Conservation (phyloP, 306 rosid species). For the Vicia sativa region DNA sequence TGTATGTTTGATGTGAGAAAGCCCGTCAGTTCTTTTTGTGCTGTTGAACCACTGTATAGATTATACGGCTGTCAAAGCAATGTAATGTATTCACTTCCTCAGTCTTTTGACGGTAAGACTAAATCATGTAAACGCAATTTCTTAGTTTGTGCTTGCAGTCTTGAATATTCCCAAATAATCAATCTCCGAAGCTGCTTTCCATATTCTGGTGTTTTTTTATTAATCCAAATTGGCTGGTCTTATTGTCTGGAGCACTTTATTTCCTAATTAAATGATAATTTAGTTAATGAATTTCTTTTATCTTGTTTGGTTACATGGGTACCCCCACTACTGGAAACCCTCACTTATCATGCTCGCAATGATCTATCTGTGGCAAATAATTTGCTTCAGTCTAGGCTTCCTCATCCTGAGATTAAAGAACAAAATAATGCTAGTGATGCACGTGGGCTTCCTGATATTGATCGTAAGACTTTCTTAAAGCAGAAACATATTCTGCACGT, state of each 20-base stretch:
- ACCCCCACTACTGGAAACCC: slow-evolving; percentile 97
- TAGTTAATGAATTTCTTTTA: slow-evolving; percentile 16
- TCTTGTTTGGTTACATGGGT: slow-evolving; percentile 53
- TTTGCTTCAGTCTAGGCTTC: slow-evolving; percentile 67
- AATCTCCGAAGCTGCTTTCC: neutral
- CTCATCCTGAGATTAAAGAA: slow-evolving; percentile 50
- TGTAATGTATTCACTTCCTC: slow-evolving; percentile 95
- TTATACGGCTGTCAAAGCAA: slow-evolving; percentile 90
- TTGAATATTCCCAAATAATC: slow-evolving; percentile 13
- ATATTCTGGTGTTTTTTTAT: slow-evolving; percentile 14
- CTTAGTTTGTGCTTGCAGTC: slow-evolving; percentile 8
- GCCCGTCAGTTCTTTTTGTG: slow-evolving; percentile 46
- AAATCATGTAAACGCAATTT: neutral
- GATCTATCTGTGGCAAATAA: slow-evolving; percentile 84
- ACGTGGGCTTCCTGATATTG: no score
- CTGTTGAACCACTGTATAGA: slow-evolving; percentile 69
- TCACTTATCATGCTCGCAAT: slow-evolving; percentile 87
- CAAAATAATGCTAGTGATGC: slow-evolving; percentile 49
- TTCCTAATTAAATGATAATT: slow-evolving; percentile 1
- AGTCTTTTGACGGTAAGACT: slow-evolving; percentile 83
- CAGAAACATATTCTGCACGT: no score
- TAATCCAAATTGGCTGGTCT: neutral
- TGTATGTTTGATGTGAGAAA: slow-evolving; percentile 79
- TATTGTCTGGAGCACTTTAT: neutral
- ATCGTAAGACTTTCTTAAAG: no score